phyloP scores from a whole-genome alignment of 1,284 basidiomycete species.

The Ustilago trichophora region DNA sequence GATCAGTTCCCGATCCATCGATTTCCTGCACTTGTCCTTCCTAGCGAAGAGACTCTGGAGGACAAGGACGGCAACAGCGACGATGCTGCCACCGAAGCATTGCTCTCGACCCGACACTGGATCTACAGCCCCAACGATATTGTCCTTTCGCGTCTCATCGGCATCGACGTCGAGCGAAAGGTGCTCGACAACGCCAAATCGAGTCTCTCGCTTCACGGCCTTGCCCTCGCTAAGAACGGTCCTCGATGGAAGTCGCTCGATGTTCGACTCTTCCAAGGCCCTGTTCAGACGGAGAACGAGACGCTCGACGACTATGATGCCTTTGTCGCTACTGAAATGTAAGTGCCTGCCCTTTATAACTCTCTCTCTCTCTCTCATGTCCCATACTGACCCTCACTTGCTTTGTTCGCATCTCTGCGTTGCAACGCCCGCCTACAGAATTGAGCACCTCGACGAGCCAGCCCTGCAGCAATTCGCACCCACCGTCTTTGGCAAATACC shows the following conservation, averaged over 20 bases:
- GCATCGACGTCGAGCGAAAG: constrained; percentile 50
- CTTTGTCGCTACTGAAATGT: constrained; percentile 87
- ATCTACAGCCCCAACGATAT: constrained; percentile 46
- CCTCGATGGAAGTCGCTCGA: constrained; percentile 50
- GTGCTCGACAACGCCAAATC: constrained; percentile 47
- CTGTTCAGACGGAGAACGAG: constrained; percentile 78
- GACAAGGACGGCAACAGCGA: background rate
- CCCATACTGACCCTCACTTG: background rate
- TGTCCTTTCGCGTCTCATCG: constrained; percentile 36
- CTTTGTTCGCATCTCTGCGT: constrained; percentile 1
- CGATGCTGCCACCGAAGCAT: constrained; percentile 8
- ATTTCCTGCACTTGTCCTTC: constrained; percentile 37
- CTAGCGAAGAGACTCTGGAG: background rate
- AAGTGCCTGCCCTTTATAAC: constrained; percentile 62
- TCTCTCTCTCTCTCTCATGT: background rate
- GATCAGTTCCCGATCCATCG: constrained; percentile 48
- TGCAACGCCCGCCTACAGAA: too few relatives aligned
- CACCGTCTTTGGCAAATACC: constrained; percentile 81
- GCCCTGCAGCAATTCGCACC: constrained; percentile 81
- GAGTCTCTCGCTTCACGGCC: constrained; percentile 41
- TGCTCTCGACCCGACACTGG: constrained; percentile 43
- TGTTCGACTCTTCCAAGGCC: constrained; percentile 71
- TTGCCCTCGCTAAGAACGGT: constrained; percentile 38
- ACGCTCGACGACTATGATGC: constrained; percentile 80
- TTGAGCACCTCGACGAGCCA: constrained; percentile 83